Base-by-base conservation (phyloP, 371 early-diverging fungal species). In the Amoeboaphelidium protococcarum region DNA sequence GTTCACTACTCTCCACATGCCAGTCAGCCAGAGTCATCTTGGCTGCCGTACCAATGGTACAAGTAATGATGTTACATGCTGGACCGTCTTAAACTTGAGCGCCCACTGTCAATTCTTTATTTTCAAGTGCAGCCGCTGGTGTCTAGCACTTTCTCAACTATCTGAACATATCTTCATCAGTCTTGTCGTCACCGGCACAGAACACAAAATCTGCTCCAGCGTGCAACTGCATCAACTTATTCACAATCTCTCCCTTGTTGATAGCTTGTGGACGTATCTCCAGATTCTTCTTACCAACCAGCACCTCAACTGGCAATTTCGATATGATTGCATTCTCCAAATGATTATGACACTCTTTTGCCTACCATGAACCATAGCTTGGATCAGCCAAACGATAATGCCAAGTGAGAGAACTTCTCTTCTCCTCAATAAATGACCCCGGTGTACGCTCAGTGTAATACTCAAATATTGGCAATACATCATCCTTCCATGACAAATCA, bases 141-240 rank as follows among this genome's bases (percentile, higher is more conserved):
- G n/a, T n/a, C n/a, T n/a, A n/a, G n/a, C 6, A 13, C 22, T 42
- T 42, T 21, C 21, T 42, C 21, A 47, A 47, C 24, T 16, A 25
- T 27, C 31, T 41, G 37, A 47, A 68, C 91, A 94, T 91, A 55
- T 91, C 94, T 57, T 91, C 91, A 55, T 95, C 94, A 1, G 95
- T 92, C 58, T 78, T 73, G 58, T 92, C 92, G 56, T 94, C 92
- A 16, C 95, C 92, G 20, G 82, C 88, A 56, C 91, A 88, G 42
- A 84, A 66, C 16, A 85, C 69, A 62, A 92, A 89, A 53, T 82
- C 84, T 40, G 19, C 24, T 3, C 3, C n/a, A 1, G n/a, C 47
- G 12, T 40, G 20, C 13, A 48, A 41, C 40, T 22, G 55, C 23
- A 78, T 46, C 25, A 94, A 60, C 3, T 82, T 71, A 54, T 84